A percentile compares a stretch with the other conserved stretches of the same genome.
These are phyloP conservation scores for Gliomastix tumulicola DNA, from an alignment of 2,329 filamentous ascomycete species.

Conservation along the genomic window DNA sequence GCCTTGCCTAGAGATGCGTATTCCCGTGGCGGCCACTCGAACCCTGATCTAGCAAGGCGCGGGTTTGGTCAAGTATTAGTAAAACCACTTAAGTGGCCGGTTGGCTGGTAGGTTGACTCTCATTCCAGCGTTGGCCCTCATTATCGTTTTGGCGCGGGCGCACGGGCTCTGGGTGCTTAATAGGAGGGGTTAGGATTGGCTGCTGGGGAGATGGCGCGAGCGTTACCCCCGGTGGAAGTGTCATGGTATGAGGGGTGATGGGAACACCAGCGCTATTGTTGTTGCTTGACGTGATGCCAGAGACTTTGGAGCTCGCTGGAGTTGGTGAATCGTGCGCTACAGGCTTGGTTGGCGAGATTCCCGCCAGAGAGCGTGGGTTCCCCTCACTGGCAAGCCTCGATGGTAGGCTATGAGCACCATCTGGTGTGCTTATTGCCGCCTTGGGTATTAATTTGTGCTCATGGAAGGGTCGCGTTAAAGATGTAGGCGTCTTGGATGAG, in stretches of 20 bases:
- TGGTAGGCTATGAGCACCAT: too few species aligned
- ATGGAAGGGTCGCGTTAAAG: slow-evolving; percentile 9
- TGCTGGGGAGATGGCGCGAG: slow-evolving; percentile 51
- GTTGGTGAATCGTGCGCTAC: slow-evolving; percentile 28
- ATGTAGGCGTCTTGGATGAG: slow-evolving; percentile 7
- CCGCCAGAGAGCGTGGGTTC: slow-evolving; percentile 34
- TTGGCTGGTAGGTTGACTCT: too few species aligned
- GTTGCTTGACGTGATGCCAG: slow-evolving; percentile 9
- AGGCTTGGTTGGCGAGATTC: slow-evolving; percentile 45
- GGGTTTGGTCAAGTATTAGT: too few species aligned
- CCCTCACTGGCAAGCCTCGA: too few species aligned
- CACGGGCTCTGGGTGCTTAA: slow-evolving; percentile 32
- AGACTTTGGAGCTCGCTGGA: slow-evolving; percentile 16
- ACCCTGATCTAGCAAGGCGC: too few species aligned
- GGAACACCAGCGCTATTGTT: slow-evolving; percentile 13
- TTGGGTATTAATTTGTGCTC: slow-evolving; percentile 11
- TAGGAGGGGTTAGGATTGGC: slow-evolving; percentile 52
- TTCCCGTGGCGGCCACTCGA: too few species aligned
- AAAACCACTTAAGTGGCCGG: too few species aligned
- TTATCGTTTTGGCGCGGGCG: too few species aligned
- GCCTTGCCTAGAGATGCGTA: too few species aligned
- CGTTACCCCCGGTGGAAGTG: slow-evolving; percentile 48
- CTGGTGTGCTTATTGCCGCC: slow-evolving; percentile 15
- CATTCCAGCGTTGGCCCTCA: too few species aligned
- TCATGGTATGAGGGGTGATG: slow-evolving; percentile 40